Evolutionary conservation across 345 rosid species (phyloP).

Genomic region (Streptanthus diversifolius): DNA sequence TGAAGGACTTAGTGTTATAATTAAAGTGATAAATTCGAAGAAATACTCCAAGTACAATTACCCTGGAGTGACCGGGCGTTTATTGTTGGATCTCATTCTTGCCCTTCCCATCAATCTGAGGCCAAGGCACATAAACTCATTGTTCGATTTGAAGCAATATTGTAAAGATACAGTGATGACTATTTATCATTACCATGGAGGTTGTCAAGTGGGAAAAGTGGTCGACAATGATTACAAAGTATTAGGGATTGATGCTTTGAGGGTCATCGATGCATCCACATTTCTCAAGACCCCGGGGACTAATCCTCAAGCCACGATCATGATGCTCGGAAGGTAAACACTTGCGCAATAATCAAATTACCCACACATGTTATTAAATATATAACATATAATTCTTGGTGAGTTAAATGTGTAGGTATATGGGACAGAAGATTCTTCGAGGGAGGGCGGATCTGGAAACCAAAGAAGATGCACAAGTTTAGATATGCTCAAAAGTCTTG

Average conservation of each 20-base stretch:
- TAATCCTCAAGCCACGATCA: conserved; percentile 66
- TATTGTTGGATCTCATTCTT: conserved; percentile 40
- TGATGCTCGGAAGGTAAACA: conserved; percentile 78
- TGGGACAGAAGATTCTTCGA: conserved; percentile 44
- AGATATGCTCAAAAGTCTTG: background rate
- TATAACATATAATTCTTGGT: background rate
- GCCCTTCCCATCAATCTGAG: conserved; percentile 55
- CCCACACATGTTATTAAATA: background rate
- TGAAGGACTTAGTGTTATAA: conserved; percentile 45
- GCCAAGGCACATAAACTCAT: conserved; percentile 40
- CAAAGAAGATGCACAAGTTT: background rate
- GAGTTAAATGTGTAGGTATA: conserved; percentile 35
- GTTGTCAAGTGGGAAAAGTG: conserved; percentile 57
- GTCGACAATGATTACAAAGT: conserved; percentile 53
- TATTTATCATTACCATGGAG: conserved; percentile 70
- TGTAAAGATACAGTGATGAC: conserved; percentile 59
- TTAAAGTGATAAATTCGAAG: conserved; percentile 43
- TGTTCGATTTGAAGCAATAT: conserved; percentile 53
- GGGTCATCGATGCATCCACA: conserved; percentile 65
- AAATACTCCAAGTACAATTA: conserved; percentile 48
- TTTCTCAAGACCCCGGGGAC: conserved; percentile 54
- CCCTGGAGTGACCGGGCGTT: conserved; percentile 30
- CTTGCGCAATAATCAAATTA: background rate
- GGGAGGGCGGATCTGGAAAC: conserved; percentile 17
- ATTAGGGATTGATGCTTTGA: conserved; percentile 44